phyloP scores from a whole-genome alignment of 2,329 filamentous ascomycete species.

The Trichoderma asperellum region DNA sequence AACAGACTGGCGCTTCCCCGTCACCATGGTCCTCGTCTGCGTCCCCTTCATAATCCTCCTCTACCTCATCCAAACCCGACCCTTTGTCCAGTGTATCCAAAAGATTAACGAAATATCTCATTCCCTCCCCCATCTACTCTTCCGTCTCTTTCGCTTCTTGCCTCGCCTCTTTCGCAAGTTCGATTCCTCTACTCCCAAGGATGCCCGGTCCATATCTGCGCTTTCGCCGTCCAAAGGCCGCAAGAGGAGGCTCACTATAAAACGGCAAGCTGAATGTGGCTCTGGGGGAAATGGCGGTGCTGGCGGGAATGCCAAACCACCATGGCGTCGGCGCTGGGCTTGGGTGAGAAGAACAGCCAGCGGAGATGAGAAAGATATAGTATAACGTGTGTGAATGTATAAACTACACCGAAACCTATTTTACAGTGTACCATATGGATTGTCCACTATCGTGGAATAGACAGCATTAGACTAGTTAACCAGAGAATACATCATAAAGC shows the following conservation, averaged over 20 bases:
- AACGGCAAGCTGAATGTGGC: slow-evolving; percentile 12
- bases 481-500: not conserved
- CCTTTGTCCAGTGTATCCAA: slow-evolving; percentile 40
- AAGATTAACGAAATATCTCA: slow-evolving; percentile 22
- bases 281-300: slow-evolving; percentile 2
- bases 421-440: not conserved
- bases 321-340: slow-evolving; percentile 6
- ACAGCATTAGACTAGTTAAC: not conserved
- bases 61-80: slow-evolving; percentile 50
- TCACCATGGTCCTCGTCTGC: slow-evolving; percentile 68
- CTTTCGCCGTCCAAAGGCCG: slow-evolving; percentile 25
- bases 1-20: slow-evolving; percentile 50
- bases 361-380: slow-evolving; percentile 22
- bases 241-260: slow-evolving; percentile 32
- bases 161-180: not conserved
- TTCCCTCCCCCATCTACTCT: not conserved
- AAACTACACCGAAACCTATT: not conserved
- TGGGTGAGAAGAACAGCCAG: slow-evolving; percentile 9
- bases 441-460: not conserved
- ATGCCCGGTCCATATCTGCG: slow-evolving; percentile 2
- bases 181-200: slow-evolving; percentile 2
- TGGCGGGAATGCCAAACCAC: not conserved
- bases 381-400: not conserved
- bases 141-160: not conserved
- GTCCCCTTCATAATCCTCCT: slow-evolving; percentile 55